Evolutionary conservation across 345 rosid genomes (phyloP).

Genomic region (Salix caprea): DNA sequence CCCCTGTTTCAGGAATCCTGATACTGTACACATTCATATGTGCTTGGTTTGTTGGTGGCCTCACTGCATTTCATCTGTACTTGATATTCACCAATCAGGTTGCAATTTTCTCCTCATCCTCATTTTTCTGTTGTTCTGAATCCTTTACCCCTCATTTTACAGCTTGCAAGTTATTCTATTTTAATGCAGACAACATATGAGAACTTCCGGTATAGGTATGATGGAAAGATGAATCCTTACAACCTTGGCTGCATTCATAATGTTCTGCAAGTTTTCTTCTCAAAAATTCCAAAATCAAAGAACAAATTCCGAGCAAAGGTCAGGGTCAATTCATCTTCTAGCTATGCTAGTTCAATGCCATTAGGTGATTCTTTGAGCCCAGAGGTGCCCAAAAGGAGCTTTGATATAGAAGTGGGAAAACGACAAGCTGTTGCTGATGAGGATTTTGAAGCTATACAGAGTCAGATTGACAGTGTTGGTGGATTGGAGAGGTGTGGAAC

Average conservation of each 20-base stretch:
- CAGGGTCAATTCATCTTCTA: constrained; percentile 36
- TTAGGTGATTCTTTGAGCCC: constrained; percentile 34
- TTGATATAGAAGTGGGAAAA: constrained; percentile 45
- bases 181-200: constrained; percentile 80
- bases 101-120: constrained; percentile 1
- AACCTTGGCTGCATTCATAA: constrained; percentile 48
- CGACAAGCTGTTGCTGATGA: constrained; percentile 55
- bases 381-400: constrained; percentile 38
- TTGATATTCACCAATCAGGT: constrained; percentile 82
- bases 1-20: constrained; percentile 72
- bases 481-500: constrained; percentile 50
- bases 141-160: background rate
- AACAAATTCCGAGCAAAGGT: constrained; percentile 50
- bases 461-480: constrained; percentile 48
- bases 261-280: constrained; percentile 39
- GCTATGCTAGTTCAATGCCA: constrained; percentile 28
- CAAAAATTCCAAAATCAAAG: constrained; percentile 53
- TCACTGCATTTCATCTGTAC: constrained; percentile 80
- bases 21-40: constrained; percentile 64
- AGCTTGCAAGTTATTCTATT: background rate
- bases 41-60: constrained; percentile 92
- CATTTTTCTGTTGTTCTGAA: background rate
- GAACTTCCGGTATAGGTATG: constrained; percentile 71
- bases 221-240: constrained; percentile 60
- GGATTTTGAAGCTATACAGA: constrained; percentile 56